A percentile compares a stretch with the other conserved stretches of the same genome.
Conservation (phyloP, 2,329 filamentous ascomycete genomes). For the Rutstroemia sydowiana region DNA sequence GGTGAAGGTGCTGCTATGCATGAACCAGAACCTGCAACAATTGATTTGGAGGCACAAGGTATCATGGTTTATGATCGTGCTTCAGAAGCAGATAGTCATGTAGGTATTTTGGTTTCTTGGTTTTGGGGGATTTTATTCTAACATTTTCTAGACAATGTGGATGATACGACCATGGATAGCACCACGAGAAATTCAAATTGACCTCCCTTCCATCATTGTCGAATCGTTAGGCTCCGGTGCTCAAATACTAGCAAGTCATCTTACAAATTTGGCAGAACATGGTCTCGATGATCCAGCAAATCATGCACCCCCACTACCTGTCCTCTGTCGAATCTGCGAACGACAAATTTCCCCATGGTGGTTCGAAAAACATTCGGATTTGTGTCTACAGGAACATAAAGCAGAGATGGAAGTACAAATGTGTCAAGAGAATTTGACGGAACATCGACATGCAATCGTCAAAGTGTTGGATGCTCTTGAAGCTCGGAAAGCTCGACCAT, state of each 20-base stretch:
- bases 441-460: conserved; percentile 91
- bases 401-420: conserved; percentile 98
- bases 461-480: conserved; percentile 91
- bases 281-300: conserved; percentile 67
- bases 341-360: conserved; percentile 97
- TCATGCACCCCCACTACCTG: conserved; percentile 72
- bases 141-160: conserved; percentile 79
- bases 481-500: conserved; percentile 62
- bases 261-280: conserved; percentile 80
- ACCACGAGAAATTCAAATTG: conserved; percentile 90
- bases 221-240: conserved; percentile 92
- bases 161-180: conserved; percentile 91
- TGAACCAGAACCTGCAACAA: conserved; percentile 38
- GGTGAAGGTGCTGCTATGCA: conserved; percentile 30
- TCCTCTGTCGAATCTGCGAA: conserved; percentile 95
- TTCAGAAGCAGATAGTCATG: conserved; percentile 82
- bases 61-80: conserved; percentile 96
- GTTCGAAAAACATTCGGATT: conserved; percentile 98
- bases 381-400: conserved; percentile 90
- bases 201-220: conserved; percentile 80
- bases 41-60: conserved; percentile 89
- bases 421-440: conserved; percentile 82
- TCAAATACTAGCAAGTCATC: conserved; percentile 87
- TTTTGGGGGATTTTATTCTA: conserved; percentile 17
- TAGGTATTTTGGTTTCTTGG: conserved; percentile 42